Base-by-base conservation (phyloP, 176 grass and related monocot genomes). In the Miscanthus lutarioriparius region DNA sequence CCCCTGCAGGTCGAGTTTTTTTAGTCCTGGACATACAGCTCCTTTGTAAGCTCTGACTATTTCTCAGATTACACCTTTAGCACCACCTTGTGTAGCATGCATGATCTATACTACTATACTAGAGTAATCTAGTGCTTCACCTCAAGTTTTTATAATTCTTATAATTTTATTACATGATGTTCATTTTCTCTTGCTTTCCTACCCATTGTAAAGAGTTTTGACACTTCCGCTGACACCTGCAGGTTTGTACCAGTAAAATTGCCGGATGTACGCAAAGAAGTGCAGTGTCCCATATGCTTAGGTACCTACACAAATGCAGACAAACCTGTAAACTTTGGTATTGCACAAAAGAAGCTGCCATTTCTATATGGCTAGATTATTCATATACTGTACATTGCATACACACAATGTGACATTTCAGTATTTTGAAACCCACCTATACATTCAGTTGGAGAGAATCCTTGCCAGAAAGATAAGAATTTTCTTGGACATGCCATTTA, bases 261-360 rank as follows among this genome's bases (percentile, higher is more conserved):
- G 59, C 40, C 45, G 10, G 82, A 91, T 70, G 84, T 91, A 73
- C 77, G 86, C 33, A 91, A 88, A 88, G 86, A 91, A 85, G 86
- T 88, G 12, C 86, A 91, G 41, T 91, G 90, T 12, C 90, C 86
- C 41, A 91, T 91, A 77, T 91, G 90, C 86, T 88, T 91, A 88
- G 90, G 90, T 91, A 91, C 41, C 7, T 67, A 44, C 33, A 67
- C 30, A 30, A 73, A 77, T 25, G 43, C 64, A 65, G 37, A 83
- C 39, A 37, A 30, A 70, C 17, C 64, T 64, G n/a, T 77, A 47
- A 37, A 17, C 10, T 47, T 66, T 83, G 30, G 36, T 44, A 70
- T 38, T 61, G 23, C 48, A 70, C 54, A 54, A 71, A 71, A 72
- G 36, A 61, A 67, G 47, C 44, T 58, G 26, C 22, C n/a, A 43